Evolutionary conservation across 208 protist species (phyloP), one percentile per base, ranked within the genome.

Genomic region (Phytomonas francai): DNA sequence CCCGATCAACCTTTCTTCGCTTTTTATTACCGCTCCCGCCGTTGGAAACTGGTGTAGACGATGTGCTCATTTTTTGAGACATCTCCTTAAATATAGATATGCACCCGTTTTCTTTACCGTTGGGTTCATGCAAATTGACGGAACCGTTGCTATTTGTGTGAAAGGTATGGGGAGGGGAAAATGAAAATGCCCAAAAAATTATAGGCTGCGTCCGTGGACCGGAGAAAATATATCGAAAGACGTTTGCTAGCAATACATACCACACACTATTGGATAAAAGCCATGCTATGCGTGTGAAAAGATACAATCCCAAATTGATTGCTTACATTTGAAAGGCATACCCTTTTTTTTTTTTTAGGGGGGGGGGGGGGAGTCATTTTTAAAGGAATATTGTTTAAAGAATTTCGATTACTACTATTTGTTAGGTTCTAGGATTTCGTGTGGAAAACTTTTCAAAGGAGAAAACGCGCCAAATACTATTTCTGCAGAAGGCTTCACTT

Each of bases 1-100:
- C 68, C 30, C 68, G 73, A 12, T 89, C 78, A 30, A 36, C 98
- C 28, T 22, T 31, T 3, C 33, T 29, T 31, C n/a, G 60, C 16
- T 45, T 57, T 57, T 22, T 57, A 25, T 22, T 57, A 57, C 22
- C 49, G n/a, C 22, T 25, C 22, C 22, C 49, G n/a, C 49, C 22
- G n/a, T 57, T 57, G n/a, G 22, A 22, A 57, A 22, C 22, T 25
- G 49, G 49, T 25, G n/a, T 57, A 57, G 22, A 25, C 25, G 22
- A 57, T 57, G 49, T 27, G 22, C 22, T 57, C 22, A 27, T 57
- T 57, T 57, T 27, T 25, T 57, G n/a, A 57, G 22, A 27, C 49
- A 57, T 57, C 25, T 22, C 25, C 25, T 57, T 22, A 57, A 27
- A 57, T 57, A 57, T 25, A 57, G n/a, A 57, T 57, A 57, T 25